phyloP scores from a whole-genome alignment of 2,329 filamentous ascomycete genomes.

The Fusarium secorum region DNA sequence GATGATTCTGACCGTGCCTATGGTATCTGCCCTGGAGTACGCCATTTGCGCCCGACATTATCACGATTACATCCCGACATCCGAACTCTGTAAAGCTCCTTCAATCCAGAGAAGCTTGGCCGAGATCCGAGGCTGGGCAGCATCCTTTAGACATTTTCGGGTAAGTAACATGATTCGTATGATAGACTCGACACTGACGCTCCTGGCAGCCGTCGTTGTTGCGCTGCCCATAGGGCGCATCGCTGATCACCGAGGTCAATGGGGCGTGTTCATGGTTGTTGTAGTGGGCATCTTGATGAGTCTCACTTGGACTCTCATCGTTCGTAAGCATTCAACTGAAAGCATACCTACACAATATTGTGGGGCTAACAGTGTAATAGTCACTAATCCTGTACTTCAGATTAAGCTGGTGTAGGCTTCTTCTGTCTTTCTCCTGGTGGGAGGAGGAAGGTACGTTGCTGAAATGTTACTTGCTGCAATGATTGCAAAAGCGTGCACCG shows the following conservation, averaged over 20 bases:
- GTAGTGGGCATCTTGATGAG: not conserved
- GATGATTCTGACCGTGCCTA: not conserved
- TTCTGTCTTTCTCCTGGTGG: not conserved
- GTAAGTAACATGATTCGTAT: too few relatives aligned
- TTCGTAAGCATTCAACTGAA: not conserved
- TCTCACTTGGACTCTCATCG: not conserved
- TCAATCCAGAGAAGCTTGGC: not conserved
- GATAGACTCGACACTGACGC: too few relatives aligned
- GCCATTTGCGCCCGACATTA: not conserved
- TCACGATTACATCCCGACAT: rapidly evolving
- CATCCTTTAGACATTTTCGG: not conserved
- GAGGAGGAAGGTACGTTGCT: not conserved
- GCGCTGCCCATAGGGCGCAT: not conserved
- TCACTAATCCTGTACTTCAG: rapidly evolving
- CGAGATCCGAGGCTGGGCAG: not conserved
- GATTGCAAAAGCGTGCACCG: not conserved
- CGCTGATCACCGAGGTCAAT: not conserved
- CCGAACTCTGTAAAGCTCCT: not conserved
- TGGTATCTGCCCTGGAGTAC: not conserved
- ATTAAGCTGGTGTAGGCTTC: not conserved
- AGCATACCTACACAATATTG: rapidly evolving
- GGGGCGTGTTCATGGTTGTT: not conserved
- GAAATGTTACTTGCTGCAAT: not conserved
- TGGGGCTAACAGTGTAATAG: rapidly evolving
- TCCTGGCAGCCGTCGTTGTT: not conserved